phyloP scores from a whole-genome alignment of 1,284 basidiomycete genomes.

The Entoloma clypeatum region DNA sequence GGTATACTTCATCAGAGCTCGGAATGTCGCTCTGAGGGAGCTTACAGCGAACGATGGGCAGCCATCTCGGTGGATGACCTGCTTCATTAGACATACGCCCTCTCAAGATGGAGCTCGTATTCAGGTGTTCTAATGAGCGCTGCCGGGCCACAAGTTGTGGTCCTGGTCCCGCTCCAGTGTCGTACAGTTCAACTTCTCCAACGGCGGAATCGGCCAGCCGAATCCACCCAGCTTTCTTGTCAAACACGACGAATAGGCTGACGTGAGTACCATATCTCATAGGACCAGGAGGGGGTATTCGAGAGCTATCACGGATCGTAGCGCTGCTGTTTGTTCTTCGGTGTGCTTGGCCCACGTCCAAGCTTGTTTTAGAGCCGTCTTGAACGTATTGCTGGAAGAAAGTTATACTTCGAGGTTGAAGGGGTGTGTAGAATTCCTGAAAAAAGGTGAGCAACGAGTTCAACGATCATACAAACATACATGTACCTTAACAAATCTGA shows the following conservation, averaged over 20 bases:
- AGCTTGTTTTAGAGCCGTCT: conserved; percentile 44
- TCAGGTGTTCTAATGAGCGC: conserved; percentile 25
- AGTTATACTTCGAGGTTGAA: conserved; percentile 54
- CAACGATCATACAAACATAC: conserved; percentile 4
- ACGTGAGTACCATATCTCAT: conserved; percentile 62
- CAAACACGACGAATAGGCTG: conserved; percentile 73
- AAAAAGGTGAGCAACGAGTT: conserved; percentile 8
- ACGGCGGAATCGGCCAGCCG: conserved; percentile 75
- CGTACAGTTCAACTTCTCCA: conserved; percentile 67
- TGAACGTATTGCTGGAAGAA: conserved; percentile 69
- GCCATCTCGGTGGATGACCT: conserved; percentile 46
- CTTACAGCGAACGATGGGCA: conserved; percentile 47
- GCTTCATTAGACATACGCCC: conserved; percentile 54
- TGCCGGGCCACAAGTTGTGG: too few species aligned
- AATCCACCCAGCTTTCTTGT: conserved; percentile 78
- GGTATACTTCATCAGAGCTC: conserved; percentile 41
- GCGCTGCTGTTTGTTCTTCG: conserved; percentile 34
- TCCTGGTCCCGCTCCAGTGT: conserved; percentile 39
- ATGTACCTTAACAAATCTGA: conserved; percentile 70
- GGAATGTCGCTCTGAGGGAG: conserved; percentile 39
- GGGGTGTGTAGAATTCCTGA: conserved; percentile 78
- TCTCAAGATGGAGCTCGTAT: conserved; percentile 29
- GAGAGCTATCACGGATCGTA: conserved; percentile 27
- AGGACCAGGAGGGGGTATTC: conserved; percentile 18
- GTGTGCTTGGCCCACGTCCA: conserved; percentile 37